These are phyloP conservation scores for Silene vulgaris DNA, from an alignment of 179 eudicot genomes.

Conservation along the genomic window DNA sequence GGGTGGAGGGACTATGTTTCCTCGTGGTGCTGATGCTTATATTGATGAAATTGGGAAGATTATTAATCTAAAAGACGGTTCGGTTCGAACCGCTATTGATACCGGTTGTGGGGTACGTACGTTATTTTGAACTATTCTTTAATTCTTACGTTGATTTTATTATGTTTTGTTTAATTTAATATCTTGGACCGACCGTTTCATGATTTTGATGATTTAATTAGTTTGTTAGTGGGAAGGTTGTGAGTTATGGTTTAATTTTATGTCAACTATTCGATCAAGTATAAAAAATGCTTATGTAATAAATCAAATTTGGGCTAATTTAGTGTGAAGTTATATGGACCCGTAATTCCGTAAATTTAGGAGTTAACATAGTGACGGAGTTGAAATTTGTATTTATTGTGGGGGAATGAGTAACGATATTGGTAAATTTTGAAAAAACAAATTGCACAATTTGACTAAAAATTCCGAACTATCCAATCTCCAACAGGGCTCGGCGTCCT, in stretches of 20 bases:
- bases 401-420: too few species aligned
- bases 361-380: too few species aligned
- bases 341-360: too few species aligned
- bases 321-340: too few species aligned
- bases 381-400: too few species aligned
- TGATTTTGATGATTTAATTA: neutral
- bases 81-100: slow-evolving; percentile 75
- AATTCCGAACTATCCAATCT: too few species aligned
- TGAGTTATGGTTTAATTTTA: neutral
- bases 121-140: neutral
- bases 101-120: slow-evolving; percentile 91
- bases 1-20: slow-evolving; percentile 93
- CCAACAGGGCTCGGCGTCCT: too few species aligned
- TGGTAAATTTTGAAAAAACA: too few species aligned
- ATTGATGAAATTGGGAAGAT: slow-evolving; percentile 72
- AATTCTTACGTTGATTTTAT: neutral
- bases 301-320: too few species aligned
- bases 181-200: neutral
- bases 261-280: neutral
- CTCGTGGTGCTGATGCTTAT: slow-evolving; percentile 75
- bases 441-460: too few species aligned
- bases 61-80: slow-evolving; percentile 51
- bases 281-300: neutral
- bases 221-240: neutral
- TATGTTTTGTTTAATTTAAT: neutral